Conservation (phyloP, 805 yeast species). For the Danielozyma ontarioensis region DNA sequence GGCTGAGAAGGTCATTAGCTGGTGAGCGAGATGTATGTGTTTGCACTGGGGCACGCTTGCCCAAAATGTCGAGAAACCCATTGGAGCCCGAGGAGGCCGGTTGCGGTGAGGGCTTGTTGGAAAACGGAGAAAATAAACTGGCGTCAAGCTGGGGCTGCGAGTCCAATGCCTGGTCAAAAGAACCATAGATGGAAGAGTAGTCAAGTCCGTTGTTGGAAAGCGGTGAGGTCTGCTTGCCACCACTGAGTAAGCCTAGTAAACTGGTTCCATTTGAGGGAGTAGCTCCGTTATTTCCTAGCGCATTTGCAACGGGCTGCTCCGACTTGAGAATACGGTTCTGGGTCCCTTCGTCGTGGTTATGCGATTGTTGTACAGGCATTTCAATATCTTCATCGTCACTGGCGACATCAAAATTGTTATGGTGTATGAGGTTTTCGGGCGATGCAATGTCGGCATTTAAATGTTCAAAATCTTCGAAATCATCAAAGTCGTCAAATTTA, state of each 20-base stretch:
- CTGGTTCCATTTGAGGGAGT: slow-evolving; percentile 1
- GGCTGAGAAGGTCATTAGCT: slow-evolving; percentile 16
- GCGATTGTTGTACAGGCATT: slow-evolving; percentile 1
- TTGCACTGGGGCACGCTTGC: too few species aligned
- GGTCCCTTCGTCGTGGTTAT: slow-evolving; percentile 1
- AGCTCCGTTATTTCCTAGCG: neutral
- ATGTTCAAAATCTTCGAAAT: slow-evolving; percentile 17
- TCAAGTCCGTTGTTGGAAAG: too few species aligned
- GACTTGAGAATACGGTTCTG: slow-evolving; percentile 1
- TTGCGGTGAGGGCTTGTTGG: slow-evolving; percentile 2
- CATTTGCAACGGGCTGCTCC: slow-evolving; percentile 7
- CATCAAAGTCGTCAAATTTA: slow-evolving; percentile 29
- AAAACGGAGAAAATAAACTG: slow-evolving; percentile 10
- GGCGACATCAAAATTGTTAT: slow-evolving; percentile 27
- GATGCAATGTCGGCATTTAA: slow-evolving; percentile 2
- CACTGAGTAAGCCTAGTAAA: slow-evolving; percentile 17
- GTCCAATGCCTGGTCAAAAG: neutral
- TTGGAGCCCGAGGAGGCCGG: too few species aligned
- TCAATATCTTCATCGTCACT: slow-evolving; percentile 31
- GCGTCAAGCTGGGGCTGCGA: too few species aligned
- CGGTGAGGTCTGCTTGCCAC: slow-evolving; percentile 5
- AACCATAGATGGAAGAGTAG: neutral
- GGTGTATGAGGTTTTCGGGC: slow-evolving; percentile 10
- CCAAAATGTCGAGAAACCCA: too few species aligned
- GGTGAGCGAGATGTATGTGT: too few species aligned